These are phyloP conservation scores for Circinella umbellata DNA, from an alignment of 371 early-diverging fungal species.

Conservation along the genomic window DNA sequence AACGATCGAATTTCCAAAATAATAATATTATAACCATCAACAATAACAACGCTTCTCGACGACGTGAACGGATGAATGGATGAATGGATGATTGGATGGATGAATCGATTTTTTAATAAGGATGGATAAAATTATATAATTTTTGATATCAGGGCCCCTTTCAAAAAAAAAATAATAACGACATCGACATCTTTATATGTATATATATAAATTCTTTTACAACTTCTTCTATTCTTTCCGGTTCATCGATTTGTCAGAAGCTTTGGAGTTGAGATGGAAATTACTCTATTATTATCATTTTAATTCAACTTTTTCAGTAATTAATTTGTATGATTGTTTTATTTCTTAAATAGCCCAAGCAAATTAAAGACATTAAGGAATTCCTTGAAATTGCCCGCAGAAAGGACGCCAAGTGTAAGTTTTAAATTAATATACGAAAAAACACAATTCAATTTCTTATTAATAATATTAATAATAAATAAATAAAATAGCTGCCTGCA, in stretches of 20 bases:
- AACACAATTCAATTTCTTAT: neutral
- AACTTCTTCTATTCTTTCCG: no score
- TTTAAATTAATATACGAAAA: neutral
- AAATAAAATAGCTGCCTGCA: constrained; percentile 72
- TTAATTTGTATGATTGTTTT: constrained; percentile 1
- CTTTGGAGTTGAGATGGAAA: neutral
- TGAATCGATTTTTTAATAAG: constrained; percentile 16
- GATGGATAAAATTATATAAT: no score
- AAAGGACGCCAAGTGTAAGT: constrained; percentile 93
- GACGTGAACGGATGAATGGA: constrained; percentile 6
- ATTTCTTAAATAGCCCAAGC: constrained; percentile 83
- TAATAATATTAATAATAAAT: neutral
- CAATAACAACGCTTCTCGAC: neutral
- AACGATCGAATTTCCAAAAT: neutral
- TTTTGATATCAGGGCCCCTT: no score
- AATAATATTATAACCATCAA: no score
- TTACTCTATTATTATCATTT: neutral
- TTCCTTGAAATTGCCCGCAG: constrained; percentile 96
- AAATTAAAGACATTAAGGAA: constrained; percentile 97
- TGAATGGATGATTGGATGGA: constrained; percentile 23
- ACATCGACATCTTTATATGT: no score
- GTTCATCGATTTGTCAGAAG: no score
- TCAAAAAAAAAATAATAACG: neutral
- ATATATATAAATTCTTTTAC: no score
- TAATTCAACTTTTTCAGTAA: neutral